Conservation (phyloP, 768 basidiomycete genomes). For the Strobilomyces echinocephalus region DNA sequence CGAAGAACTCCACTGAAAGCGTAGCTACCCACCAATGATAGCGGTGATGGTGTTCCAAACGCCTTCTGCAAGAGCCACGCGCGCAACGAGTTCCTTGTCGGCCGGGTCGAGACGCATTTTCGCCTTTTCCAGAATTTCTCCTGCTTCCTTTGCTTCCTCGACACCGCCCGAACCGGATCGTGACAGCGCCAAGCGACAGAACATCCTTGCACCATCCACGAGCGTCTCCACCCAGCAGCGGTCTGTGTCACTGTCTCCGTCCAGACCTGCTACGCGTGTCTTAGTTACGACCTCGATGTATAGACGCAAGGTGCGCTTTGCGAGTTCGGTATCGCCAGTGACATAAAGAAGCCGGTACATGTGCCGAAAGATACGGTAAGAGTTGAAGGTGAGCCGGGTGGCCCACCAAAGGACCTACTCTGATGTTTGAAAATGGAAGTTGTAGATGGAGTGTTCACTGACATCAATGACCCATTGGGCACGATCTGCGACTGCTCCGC, state of each 20-base stretch:
- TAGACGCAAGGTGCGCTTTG: constrained; percentile 69
- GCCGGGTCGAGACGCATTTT: constrained; percentile 46
- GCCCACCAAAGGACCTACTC: constrained; percentile 87
- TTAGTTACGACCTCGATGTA: constrained; percentile 86
- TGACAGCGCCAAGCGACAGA: constrained; percentile 51
- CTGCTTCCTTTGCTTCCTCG: constrained; percentile 61
- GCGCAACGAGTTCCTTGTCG: constrained; percentile 52
- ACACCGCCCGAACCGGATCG: constrained; percentile 38
- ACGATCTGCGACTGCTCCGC: constrained; percentile 56
- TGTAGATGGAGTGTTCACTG: constrained; percentile 27
- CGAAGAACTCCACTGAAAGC: neutral
- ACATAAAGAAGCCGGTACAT: constrained; percentile 71
- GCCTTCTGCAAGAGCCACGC: constrained; percentile 65
- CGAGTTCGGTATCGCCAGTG: constrained; percentile 54
- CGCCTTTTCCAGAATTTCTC: constrained; percentile 55
- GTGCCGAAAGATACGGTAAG: constrained; percentile 78
- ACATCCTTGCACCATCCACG: constrained; percentile 71
- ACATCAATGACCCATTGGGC: constrained; percentile 83
- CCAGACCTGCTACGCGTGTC: constrained; percentile 52
- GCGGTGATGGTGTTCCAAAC: constrained; percentile 69
- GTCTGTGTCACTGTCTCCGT: constrained; percentile 58
- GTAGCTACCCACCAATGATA: constrained; percentile 48
- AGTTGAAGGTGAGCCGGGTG: constrained; percentile 90
- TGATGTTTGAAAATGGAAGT: neutral
- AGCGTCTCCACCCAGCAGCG: constrained; percentile 71